These are phyloP conservation scores for Coemansia pectinata DNA, from an alignment of 192 early-diverging fungal species.

Conservation along the genomic window DNA sequence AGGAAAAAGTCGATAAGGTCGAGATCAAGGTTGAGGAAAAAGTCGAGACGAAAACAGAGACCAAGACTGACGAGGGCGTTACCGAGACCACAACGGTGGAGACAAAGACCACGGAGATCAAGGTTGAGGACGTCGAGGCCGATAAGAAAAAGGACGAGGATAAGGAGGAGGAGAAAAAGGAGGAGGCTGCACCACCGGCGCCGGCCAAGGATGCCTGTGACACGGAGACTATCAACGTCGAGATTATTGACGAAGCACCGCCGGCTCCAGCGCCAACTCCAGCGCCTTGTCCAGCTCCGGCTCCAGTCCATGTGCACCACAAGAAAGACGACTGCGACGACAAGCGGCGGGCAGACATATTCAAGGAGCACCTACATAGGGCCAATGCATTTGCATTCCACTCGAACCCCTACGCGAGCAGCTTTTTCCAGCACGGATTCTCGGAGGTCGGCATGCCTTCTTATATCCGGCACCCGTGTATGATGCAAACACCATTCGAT, in stretches of 20 bases:
- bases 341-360: slow-evolving; percentile 16
- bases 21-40: slow-evolving; percentile 9
- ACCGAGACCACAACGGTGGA: neutral
- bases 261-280: neutral
- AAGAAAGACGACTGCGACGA: neutral
- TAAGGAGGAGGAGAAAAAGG: slow-evolving; percentile 2
- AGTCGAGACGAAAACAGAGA: slow-evolving; percentile 2
- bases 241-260: slow-evolving; percentile 16
- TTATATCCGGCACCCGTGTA: slow-evolving; percentile 29
- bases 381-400: slow-evolving; percentile 45
- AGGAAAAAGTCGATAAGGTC: neutral
- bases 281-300: neutral
- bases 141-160: slow-evolving; percentile 3
- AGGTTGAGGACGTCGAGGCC: slow-evolving; percentile 12
- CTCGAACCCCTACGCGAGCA: slow-evolving; percentile 40
- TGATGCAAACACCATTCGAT: slow-evolving; percentile 46
- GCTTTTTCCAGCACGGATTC: slow-evolving; percentile 50
- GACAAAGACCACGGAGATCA: slow-evolving; percentile 6
- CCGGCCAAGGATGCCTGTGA: neutral
- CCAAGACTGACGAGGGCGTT: neutral
- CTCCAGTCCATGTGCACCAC: neutral
- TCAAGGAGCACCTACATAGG: slow-evolving; percentile 24
- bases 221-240: slow-evolving; percentile 29
- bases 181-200: slow-evolving; percentile 1
- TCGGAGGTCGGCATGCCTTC: slow-evolving; percentile 40